Base-by-base conservation (phyloP, 106 monocot species). In the Dendrobium huoshanense region DNA sequence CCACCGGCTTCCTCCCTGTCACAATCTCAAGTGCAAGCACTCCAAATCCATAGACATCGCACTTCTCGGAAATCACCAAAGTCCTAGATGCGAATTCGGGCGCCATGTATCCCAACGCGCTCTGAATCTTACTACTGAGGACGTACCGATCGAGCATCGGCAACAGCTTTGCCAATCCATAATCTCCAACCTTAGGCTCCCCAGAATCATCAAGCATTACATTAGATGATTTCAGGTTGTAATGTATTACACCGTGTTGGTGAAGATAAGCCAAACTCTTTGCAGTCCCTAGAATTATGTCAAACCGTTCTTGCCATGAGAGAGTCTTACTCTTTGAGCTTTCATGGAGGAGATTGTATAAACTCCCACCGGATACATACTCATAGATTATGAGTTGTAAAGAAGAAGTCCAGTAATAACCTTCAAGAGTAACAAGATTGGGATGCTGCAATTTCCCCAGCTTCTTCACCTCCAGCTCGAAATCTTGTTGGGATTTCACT, bases 341-440 rank as follows among this genome's bases (percentile, higher is more conserved):
- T 41, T 81, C 87, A 40, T 92, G 92, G n/a, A 92, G 84, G 75
- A 81, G 86, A 43, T 79, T 83, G 84, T 85, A 77, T 27, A 92
- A 81, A 77, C 82, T 92, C 25, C 90, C 92, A 10, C 93, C 88
- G 31, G 89, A 80, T 33, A 95, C 85, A 77, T 78, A 95, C 80
- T 95, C 95, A 55, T 93, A 93, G 22, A 95, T 88, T 24, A 95
- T 89, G 15, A 95, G 88, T 72, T 95, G 95, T 80, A 93, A 45
- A 1, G 95, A 93, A 43, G 93, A 85, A 44, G 93, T 95, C 95
- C 95, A 95, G 82, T 93, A 95, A 68, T 89, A 95, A 51, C 95
- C 95, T 83, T 91, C 82, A 15, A 95, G 86, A 0, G 89, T 13
- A 13, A 91, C 86, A 25, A 95, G 85, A 85, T 95, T 95, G 15